Percentiles rank a stretch among this genome's conserved stretches.
These are phyloP conservation scores for Nemophila menziesii DNA, from an alignment of 257 asterid genomes.

Conservation along the genomic window DNA sequence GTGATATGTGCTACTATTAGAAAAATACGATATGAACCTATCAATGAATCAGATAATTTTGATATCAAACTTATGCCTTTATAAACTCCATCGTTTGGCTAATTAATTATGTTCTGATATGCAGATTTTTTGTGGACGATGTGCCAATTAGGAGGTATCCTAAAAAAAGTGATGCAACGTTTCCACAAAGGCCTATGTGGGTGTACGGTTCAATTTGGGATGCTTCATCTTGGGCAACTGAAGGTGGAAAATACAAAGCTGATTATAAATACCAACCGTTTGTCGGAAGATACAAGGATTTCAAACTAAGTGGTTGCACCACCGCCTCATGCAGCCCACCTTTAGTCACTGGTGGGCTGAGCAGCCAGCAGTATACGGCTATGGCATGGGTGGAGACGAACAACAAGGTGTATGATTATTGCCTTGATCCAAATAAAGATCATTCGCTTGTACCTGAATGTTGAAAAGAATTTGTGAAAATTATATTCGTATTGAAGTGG, in stretches of 20 bases:
- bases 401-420: constrained; percentile 59
- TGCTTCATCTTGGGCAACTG: constrained; percentile 92
- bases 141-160: constrained; percentile 77
- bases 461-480: not conserved
- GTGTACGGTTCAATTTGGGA: constrained; percentile 84
- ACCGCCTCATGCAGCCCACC: constrained; percentile 33
- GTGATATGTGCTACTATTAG: too few relatives aligned
- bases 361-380: constrained; percentile 49
- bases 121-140: constrained; percentile 78
- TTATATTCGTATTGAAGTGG: too few relatives aligned
- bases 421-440: constrained; percentile 44
- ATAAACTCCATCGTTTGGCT: constrained; percentile 3
- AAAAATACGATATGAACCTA: too few relatives aligned
- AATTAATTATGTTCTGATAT: constrained; percentile 7
- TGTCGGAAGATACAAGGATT: constrained; percentile 44
- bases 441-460: constrained; percentile 71
- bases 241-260: constrained; percentile 63
- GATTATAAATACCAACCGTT: constrained; percentile 69
- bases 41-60: too few relatives aligned
- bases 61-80: too few relatives aligned
- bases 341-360: constrained; percentile 29
- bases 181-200: constrained; percentile 66
- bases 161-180: constrained; percentile 53
- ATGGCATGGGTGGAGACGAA: constrained; percentile 56
- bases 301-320: constrained; percentile 49